These are phyloP conservation scores for Pestalotiopsis sp. DNA, from an alignment of 2,329 filamentous ascomycete species.

Conservation along the genomic window DNA sequence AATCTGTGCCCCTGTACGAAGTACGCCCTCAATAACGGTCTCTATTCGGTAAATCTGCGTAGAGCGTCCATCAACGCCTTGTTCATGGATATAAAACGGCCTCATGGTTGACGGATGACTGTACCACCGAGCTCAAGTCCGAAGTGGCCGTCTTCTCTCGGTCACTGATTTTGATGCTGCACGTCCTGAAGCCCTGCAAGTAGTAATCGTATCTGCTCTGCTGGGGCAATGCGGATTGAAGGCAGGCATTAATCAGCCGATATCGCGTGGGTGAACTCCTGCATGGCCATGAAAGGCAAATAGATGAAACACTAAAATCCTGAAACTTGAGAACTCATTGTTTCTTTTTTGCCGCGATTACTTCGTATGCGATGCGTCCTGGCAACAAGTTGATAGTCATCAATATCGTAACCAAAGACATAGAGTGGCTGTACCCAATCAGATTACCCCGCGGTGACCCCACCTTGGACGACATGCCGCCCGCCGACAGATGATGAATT, in stretches of 20 bases:
- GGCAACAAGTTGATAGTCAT: background rate
- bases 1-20: background rate
- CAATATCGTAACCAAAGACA: background rate
- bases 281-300: background rate
- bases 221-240: background rate
- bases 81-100: too few species aligned
- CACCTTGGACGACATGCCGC: slow-evolving; percentile 8
- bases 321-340: background rate
- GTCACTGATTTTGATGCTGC: too few species aligned
- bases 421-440: slow-evolving; percentile 1
- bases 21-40: too few species aligned
- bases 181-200: background rate
- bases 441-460: background rate
- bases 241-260: background rate
- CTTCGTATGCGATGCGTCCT: background rate
- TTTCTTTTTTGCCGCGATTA: background rate
- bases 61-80: too few species aligned
- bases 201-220: background rate
- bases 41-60: too few species aligned
- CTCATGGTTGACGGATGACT: too few species aligned
- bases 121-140: too few species aligned
- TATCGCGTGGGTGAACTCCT: background rate
- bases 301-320: background rate
- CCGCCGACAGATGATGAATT: background rate
- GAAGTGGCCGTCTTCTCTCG: too few species aligned